These are phyloP conservation scores for Nepenthes gracilis DNA, from an alignment of 148 eudicot species.

Conservation along the genomic window DNA sequence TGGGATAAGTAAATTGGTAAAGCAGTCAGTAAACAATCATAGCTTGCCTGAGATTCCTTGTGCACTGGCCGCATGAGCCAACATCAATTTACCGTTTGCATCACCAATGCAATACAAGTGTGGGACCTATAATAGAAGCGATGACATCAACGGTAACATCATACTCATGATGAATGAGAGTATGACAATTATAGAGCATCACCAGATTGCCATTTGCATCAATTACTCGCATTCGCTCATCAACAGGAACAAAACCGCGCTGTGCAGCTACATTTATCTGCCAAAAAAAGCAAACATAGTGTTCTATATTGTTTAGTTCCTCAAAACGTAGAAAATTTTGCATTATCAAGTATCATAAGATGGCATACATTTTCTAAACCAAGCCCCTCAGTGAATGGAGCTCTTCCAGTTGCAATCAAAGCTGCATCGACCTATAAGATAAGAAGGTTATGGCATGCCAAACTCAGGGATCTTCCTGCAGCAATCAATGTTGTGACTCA, in stretches of 20 bases:
- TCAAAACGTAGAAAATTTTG: no score
- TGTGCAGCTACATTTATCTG: constrained; percentile 91
- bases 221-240: constrained; percentile 91
- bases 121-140: constrained; percentile 53
- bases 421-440: constrained; percentile 88
- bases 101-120: constrained; percentile 97
- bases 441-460: background rate
- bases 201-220: constrained; percentile 84
- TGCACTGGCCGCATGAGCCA: constrained; percentile 99
- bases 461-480: background rate
- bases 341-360: background rate
- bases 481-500: background rate
- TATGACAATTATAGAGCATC: background rate
- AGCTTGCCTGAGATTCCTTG: constrained; percentile 92
- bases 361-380: constrained; percentile 83
- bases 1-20: background rate
- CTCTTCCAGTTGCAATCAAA: constrained; percentile 99
- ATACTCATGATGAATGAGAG: constrained; percentile 1
- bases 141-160: background rate
- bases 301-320: no score
- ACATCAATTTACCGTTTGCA: constrained; percentile 99
- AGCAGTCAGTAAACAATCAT: background rate
- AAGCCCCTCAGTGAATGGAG: constrained; percentile 88
- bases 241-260: constrained; percentile 94
- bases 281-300: constrained; percentile 3